phyloP scores from a whole-genome alignment of 108 stramenopile species.

The Cyclotella baltica region DNA sequence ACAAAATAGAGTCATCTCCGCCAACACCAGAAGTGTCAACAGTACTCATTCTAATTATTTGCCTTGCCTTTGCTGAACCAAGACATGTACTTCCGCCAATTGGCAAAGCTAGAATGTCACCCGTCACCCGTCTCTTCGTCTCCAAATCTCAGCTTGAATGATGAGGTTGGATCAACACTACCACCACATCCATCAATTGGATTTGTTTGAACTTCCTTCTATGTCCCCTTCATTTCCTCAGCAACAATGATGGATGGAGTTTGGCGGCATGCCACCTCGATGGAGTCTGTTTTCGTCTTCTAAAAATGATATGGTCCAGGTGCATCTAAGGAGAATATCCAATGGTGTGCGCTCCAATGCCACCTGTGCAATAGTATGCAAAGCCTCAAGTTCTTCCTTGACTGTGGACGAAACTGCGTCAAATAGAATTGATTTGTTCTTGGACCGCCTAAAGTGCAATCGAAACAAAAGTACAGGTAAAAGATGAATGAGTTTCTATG shows the following conservation, averaged over 20 bases:
- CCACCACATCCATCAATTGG: conserved; percentile 43
- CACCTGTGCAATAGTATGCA: conserved; percentile 46
- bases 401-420: conserved; percentile 66
- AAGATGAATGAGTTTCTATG: too few species aligned
- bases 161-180: conserved; percentile 45
- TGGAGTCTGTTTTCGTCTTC: conserved; percentile 40
- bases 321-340: conserved; percentile 64
- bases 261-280: conserved; percentile 60
- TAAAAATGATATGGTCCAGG: conserved; percentile 71
- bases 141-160: conserved; percentile 41
- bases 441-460: conserved; percentile 22
- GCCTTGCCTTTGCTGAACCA: conserved; percentile 54
- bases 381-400: conserved; percentile 59
- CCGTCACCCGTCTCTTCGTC: conserved; percentile 52
- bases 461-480: too few species aligned
- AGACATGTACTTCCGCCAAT: conserved; percentile 50
- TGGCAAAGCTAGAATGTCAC: conserved; percentile 38
- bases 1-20: conserved; percentile 70
- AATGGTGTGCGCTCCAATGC: conserved; percentile 46
- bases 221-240: conserved; percentile 68
- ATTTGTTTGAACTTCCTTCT: conserved; percentile 65
- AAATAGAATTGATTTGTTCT: conserved; percentile 43
- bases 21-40: conserved; percentile 53
- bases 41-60: conserved; percentile 66
- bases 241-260: conserved; percentile 49